Evolutionary conservation across 2,329 filamentous ascomycete genomes (phyloP).

Genomic region (Metarhizium humberi): DNA sequence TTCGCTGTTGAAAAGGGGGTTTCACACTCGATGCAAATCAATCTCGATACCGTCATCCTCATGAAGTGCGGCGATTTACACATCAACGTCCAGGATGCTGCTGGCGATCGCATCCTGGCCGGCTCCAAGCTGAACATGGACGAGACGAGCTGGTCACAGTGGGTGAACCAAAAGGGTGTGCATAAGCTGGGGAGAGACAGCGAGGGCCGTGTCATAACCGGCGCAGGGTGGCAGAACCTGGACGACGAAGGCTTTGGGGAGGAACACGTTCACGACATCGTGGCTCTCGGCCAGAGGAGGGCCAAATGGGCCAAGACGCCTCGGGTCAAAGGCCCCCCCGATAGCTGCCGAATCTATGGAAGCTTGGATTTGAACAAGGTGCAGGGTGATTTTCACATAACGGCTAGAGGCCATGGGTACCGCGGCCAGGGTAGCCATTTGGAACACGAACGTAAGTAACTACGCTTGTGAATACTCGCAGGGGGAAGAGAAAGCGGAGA

Average conservation of each 20-base stretch:
- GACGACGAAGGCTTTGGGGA: slow-evolving; percentile 64
- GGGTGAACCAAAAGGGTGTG: slow-evolving; percentile 62
- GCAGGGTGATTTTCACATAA: slow-evolving; percentile 97
- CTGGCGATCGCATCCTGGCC: slow-evolving; percentile 84
- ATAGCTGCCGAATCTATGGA: slow-evolving; percentile 84
- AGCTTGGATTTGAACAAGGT: slow-evolving; percentile 92
- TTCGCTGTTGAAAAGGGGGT: slow-evolving; percentile 93
- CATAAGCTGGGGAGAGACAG: slow-evolving; percentile 49
- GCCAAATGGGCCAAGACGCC: slow-evolving; percentile 71
- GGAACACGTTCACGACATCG: slow-evolving; percentile 85
- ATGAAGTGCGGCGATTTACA: slow-evolving; percentile 88
- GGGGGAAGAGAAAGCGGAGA: no score
- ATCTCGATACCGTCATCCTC: slow-evolving; percentile 82
- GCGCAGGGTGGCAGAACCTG: slow-evolving; percentile 43
- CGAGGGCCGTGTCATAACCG: slow-evolving; percentile 44
- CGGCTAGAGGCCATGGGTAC: slow-evolving; percentile 92
- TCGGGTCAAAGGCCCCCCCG: slow-evolving; percentile 45
- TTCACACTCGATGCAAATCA: slow-evolving; percentile 81
- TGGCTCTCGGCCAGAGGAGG: slow-evolving; percentile 56
- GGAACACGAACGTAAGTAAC: slow-evolving; percentile 63
- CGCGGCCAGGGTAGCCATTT: slow-evolving; percentile 68
- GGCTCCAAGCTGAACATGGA: slow-evolving; percentile 65
- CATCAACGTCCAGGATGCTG: slow-evolving; percentile 93
- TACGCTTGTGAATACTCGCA: neutral
- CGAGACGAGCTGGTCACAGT: slow-evolving; percentile 70